Conservation (phyloP, 2,329 filamentous ascomycete genomes). For the Penicillium sp. region DNA sequence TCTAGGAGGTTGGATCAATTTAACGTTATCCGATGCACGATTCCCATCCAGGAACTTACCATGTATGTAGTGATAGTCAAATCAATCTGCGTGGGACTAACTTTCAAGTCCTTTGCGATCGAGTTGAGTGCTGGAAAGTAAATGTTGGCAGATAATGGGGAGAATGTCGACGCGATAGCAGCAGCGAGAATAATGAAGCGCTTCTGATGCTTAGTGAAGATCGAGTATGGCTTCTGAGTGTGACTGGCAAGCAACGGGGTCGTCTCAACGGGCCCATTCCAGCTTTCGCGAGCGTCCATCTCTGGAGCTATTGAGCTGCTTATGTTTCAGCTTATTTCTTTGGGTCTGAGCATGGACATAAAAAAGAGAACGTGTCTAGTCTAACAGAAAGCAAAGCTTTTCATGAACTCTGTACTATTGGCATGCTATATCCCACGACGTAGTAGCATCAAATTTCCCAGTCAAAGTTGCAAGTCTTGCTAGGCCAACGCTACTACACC, state of each 20-base stretch:
- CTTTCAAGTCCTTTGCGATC: constrained; percentile 30
- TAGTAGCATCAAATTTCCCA: neutral
- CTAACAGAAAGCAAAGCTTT: no score
- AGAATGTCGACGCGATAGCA: constrained; percentile 44
- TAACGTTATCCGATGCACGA: neutral
- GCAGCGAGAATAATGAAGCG: constrained; percentile 41
- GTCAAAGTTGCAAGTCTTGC: neutral
- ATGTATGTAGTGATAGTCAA: constrained; percentile 39
- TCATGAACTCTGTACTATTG: no score
- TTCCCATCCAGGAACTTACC: constrained; percentile 21
- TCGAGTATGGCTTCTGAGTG: constrained; percentile 25
- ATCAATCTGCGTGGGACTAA: constrained; percentile 22
- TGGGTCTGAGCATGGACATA: no score
- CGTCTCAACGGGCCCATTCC: constrained; percentile 10
- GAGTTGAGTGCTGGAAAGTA: constrained; percentile 36
- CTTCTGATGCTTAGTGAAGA: constrained; percentile 38
- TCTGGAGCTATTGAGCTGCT: neutral
- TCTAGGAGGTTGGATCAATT: constrained; percentile 24
- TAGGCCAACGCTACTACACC: neutral
- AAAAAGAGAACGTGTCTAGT: no score
- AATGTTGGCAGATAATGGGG: constrained; percentile 46
- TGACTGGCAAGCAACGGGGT: constrained; percentile 16
- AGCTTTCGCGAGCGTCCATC: neutral
- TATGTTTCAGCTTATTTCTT: neutral
- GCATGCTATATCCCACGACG: no score